Evolutionary conservation across 305 asterid genomes (phyloP).

Genomic region (Fraxinus nigra): DNA sequence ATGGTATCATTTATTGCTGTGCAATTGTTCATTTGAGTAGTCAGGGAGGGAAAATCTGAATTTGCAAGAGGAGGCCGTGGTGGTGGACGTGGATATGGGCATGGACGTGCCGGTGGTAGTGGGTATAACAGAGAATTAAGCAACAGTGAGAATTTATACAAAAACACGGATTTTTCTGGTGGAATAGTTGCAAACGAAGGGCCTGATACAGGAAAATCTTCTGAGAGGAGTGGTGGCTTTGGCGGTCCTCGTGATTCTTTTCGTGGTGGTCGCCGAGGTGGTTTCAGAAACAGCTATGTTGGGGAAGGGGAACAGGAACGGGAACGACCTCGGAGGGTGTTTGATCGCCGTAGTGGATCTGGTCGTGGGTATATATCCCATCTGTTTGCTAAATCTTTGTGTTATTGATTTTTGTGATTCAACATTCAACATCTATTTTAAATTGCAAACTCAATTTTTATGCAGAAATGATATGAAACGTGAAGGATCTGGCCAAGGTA

Average conservation of each 20-base stretch:
- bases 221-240: conserved; percentile 72
- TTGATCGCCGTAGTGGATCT: conserved; percentile 78
- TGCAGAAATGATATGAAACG: conserved; percentile 65
- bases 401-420: background rate
- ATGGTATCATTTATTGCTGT: background rate
- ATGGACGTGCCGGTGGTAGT: conserved; percentile 56
- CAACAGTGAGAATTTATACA: conserved; percentile 43
- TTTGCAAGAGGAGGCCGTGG: conserved; percentile 46
- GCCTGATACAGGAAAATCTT: conserved; percentile 45
- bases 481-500: conserved; percentile 79
- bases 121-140: conserved; percentile 36
- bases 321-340: conserved; percentile 52
- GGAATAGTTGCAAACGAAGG: conserved; percentile 44
- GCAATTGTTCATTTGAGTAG: conserved; percentile 24
- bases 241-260: conserved; percentile 57
- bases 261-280: conserved; percentile 69
- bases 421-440: background rate
- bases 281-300: conserved; percentile 56
- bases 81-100: conserved; percentile 66
- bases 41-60: conserved; percentile 64
- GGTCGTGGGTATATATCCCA: conserved; percentile 58
- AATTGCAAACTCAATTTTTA: background rate
- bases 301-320: conserved; percentile 50
- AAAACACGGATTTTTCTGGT: conserved; percentile 51
- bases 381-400: background rate